Evolutionary conservation across 768 basidiomycete species (phyloP).

Genomic region (Rhodotorula babjevae): DNA sequence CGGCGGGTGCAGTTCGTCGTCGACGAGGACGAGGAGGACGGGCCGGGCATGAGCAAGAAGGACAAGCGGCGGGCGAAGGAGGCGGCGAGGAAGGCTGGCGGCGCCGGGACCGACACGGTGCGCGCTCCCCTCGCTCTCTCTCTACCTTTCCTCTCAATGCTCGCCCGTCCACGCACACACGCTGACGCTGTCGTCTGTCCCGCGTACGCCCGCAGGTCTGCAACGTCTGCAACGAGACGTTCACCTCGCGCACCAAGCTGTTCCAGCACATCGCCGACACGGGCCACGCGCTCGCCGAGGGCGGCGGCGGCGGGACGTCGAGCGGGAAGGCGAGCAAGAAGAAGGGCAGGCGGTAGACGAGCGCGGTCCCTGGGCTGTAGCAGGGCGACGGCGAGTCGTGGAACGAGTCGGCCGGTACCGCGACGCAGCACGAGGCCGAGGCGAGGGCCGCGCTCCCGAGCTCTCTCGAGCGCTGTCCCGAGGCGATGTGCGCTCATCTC

Average conservation of each 20-base stretch:
- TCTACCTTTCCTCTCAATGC: background rate
- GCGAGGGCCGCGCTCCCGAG: too few relatives aligned
- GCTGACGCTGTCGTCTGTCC: background rate
- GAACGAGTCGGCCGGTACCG: too few relatives aligned
- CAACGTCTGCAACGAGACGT: slow-evolving; percentile 40
- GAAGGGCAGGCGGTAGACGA: background rate
- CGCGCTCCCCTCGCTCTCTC: background rate
- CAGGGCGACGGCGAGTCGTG: too few relatives aligned
- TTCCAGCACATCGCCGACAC: slow-evolving; percentile 43
- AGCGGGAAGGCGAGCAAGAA: slow-evolving; percentile 23
- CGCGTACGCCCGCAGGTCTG: slow-evolving; percentile 32
- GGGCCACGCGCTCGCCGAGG: slow-evolving; percentile 41
- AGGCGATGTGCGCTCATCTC: too few relatives aligned
- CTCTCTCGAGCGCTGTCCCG: too few relatives aligned
- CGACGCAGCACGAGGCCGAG: too few relatives aligned
- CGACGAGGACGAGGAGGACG: slow-evolving; percentile 32
- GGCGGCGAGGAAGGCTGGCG: slow-evolving; percentile 45
- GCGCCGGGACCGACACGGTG: background rate
- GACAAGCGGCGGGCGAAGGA: slow-evolving; percentile 76
- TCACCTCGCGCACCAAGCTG: slow-evolving; percentile 43
- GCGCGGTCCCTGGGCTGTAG: too few relatives aligned
- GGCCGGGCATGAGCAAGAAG: slow-evolving; percentile 58
- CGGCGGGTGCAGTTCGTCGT: background rate
- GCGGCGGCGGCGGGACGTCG: slow-evolving; percentile 31
- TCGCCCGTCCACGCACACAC: too few relatives aligned